Percentiles rank a stretch among this genome's conserved stretches.
These are phyloP conservation scores for Carpinus fangiana DNA, from an alignment of 306 rosid genomes.

Conservation along the genomic window DNA sequence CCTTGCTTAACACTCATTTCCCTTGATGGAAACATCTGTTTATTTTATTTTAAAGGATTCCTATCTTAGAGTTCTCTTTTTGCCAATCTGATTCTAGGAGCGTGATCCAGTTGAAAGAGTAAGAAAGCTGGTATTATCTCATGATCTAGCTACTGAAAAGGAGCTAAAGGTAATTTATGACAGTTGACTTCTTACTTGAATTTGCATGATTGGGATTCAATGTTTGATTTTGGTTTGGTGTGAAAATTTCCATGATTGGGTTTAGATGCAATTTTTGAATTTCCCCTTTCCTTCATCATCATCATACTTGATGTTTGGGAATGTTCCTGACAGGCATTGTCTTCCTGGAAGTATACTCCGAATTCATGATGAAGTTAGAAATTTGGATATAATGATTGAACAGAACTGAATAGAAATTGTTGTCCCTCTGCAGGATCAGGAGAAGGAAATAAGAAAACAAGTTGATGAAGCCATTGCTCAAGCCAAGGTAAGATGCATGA, in stretches of 20 bases:
- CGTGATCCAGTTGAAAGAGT: constrained; percentile 96
- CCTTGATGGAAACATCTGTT: neutral
- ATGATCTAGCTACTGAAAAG: constrained; percentile 78
- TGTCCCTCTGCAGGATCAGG: constrained; percentile 61
- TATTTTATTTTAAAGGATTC: constrained; percentile 3
- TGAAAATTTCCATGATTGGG: neutral
- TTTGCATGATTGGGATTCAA: constrained; percentile 5
- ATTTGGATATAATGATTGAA: neutral
- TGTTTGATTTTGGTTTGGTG: constrained; percentile 3
- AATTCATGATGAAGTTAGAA: neutral
- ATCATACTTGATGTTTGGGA: constrained; percentile 1
- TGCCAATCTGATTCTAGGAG: constrained; percentile 56
- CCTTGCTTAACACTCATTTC: constrained; percentile 8
- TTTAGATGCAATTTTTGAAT: neutral
- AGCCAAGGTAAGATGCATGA: constrained; percentile 71
- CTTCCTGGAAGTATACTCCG: neutral
- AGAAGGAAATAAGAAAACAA: constrained; percentile 74
- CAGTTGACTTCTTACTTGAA: constrained; percentile 15
- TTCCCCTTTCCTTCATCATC: neutral
- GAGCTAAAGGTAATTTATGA: constrained; percentile 71
- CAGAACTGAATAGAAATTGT: constrained; percentile 8
- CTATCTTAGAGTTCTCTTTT: constrained; percentile 3
- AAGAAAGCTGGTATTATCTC: constrained; percentile 70
- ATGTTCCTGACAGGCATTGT: neutral
- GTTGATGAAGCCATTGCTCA: constrained; percentile 91